Evolutionary conservation across 2,329 filamentous ascomycete genomes (phyloP).

Genomic region (Arthrobotrys iridis): DNA sequence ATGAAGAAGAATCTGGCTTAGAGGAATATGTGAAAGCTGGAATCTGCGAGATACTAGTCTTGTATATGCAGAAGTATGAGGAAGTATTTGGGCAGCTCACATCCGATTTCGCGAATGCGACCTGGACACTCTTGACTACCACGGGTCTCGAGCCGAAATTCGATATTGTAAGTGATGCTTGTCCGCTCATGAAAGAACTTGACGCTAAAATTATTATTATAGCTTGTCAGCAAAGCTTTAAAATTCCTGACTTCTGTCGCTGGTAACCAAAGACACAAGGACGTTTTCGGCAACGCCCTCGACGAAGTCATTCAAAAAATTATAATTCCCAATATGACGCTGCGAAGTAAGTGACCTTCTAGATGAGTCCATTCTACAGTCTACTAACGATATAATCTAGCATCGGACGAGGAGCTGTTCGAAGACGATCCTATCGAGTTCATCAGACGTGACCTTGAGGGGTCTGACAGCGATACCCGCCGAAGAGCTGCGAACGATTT

Average conservation of each 20-base stretch:
- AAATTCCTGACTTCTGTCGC: slow-evolving; percentile 94
- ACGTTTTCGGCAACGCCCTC: slow-evolving; percentile 85
- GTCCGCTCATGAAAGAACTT: neutral
- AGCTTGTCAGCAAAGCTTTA: slow-evolving; percentile 87
- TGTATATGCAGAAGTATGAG: slow-evolving; percentile 94
- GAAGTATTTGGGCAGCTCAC: slow-evolving; percentile 87
- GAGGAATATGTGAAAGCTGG: slow-evolving; percentile 89
- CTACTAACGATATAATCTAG: slow-evolving; percentile 60
- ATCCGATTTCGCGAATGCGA: slow-evolving; percentile 84
- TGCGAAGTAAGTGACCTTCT: slow-evolving; percentile 66
- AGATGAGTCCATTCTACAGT: neutral
- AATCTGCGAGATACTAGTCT: slow-evolving; percentile 87
- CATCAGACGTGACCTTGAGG: slow-evolving; percentile 92
- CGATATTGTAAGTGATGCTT: slow-evolving; percentile 68
- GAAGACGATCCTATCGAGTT: slow-evolving; percentile 99
- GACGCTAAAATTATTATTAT: neutral
- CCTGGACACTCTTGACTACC: slow-evolving; percentile 88
- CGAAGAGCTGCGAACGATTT: slow-evolving; percentile 94
- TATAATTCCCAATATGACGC: slow-evolving; percentile 87
- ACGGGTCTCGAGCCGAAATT: slow-evolving; percentile 90
- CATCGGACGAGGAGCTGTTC: slow-evolving; percentile 94
- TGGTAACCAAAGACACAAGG: slow-evolving; percentile 78
- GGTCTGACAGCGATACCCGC: slow-evolving; percentile 93
- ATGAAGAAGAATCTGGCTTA: slow-evolving; percentile 86
- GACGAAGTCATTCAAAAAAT: slow-evolving; percentile 94